phyloP scores from a whole-genome alignment of 2,329 filamentous ascomycete species.

The Aspergillus sp. region DNA sequence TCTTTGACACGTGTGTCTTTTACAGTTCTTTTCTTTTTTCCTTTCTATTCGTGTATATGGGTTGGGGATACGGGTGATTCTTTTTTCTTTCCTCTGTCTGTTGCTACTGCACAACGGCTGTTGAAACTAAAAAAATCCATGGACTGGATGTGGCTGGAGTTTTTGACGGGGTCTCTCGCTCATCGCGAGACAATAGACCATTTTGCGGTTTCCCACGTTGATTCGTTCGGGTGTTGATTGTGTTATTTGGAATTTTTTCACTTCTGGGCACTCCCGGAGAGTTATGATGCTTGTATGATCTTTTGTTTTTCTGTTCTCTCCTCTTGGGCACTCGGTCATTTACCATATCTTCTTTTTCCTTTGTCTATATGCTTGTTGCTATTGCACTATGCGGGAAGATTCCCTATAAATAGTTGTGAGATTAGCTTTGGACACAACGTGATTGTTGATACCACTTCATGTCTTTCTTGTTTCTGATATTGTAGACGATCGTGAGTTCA shows the following conservation, averaged over 20 bases:
- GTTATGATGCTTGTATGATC: slow-evolving; percentile 24
- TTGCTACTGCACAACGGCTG: slow-evolving; percentile 31
- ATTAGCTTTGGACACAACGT: slow-evolving; percentile 10
- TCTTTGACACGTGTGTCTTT: slow-evolving; percentile 24
- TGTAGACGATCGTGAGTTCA: too few species aligned
- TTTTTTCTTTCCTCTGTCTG: slow-evolving; percentile 22
- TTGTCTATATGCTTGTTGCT: slow-evolving; percentile 15
- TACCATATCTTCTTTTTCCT: slow-evolving; percentile 13
- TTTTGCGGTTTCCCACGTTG: slow-evolving; percentile 25
- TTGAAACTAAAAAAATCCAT: slow-evolving; percentile 34
- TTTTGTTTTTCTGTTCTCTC: slow-evolving; percentile 8
- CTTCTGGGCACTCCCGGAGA: slow-evolving; percentile 22
- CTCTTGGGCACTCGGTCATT: slow-evolving; percentile 14
- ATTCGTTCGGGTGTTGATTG: slow-evolving; percentile 27
- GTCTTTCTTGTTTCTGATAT: not conserved
- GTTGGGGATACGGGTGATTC: slow-evolving; percentile 31
- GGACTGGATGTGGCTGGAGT: slow-evolving; percentile 37
- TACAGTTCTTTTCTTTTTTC: slow-evolving; percentile 20
- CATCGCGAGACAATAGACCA: slow-evolving; percentile 31
- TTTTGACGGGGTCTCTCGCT: slow-evolving; percentile 33
- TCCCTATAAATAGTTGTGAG: slow-evolving; percentile 17
- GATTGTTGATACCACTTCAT: not conserved
- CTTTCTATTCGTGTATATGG: slow-evolving; percentile 35
- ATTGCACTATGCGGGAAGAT: slow-evolving; percentile 1
- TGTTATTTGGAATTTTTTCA: slow-evolving; percentile 2